phyloP scores from a whole-genome alignment of 2,329 filamentous ascomycete species.

The Alternaria consortialis region DNA sequence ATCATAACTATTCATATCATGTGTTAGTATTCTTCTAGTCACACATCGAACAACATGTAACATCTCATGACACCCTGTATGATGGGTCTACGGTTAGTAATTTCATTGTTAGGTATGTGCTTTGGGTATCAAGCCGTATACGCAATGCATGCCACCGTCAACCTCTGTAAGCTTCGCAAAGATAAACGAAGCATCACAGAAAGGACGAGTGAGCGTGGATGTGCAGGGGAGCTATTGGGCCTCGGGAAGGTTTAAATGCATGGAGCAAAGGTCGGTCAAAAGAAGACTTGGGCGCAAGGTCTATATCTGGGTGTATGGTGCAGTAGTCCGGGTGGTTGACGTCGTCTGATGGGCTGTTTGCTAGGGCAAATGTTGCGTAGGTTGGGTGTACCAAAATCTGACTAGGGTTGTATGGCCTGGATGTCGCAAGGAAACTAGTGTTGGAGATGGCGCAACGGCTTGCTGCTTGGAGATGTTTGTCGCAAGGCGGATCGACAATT shows the following conservation, averaged over 20 bases:
- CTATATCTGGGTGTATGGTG: neutral
- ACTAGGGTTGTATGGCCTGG: neutral
- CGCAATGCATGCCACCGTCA: neutral
- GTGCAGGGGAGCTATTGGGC: neutral
- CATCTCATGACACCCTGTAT: neutral
- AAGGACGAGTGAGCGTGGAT: neutral
- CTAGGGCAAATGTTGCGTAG: slow-evolving; percentile 7
- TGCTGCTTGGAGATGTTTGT: slow-evolving; percentile 7
- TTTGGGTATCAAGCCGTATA: neutral
- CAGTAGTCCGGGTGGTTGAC: neutral
- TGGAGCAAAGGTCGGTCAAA: neutral
- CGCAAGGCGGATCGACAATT: slow-evolving; percentile 9
- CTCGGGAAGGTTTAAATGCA: neutral
- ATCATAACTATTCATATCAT: neutral
- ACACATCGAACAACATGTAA: neutral
- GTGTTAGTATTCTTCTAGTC: neutral
- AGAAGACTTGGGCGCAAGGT: slow-evolving; percentile 1
- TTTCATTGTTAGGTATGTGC: neutral
- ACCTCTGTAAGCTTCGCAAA: neutral
- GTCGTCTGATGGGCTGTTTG: neutral
- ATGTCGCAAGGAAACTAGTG: slow-evolving; percentile 1
- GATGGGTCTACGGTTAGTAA: neutral
- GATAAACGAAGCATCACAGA: slow-evolving; percentile 17
- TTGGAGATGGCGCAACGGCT: slow-evolving; percentile 3
- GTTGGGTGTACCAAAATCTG: neutral